phyloP scores from a whole-genome alignment of 305 asterid species.

The Fraxinus sp. region DNA sequence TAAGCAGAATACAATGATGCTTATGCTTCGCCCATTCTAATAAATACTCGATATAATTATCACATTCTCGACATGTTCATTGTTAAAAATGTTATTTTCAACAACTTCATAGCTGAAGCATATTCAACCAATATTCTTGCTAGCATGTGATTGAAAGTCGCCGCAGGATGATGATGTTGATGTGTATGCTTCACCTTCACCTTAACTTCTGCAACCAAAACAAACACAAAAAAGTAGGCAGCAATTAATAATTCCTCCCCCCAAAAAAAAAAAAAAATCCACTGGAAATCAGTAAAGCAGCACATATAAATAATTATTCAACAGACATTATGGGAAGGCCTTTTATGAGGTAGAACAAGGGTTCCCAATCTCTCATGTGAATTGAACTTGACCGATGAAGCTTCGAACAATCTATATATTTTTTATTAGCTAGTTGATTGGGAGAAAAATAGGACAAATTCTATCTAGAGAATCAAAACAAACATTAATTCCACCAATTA shows the following conservation, averaged over 20 bases:
- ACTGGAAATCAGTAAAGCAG: neutral
- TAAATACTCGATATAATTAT: neutral
- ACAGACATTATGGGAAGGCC: neutral
- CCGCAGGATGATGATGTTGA: conserved; percentile 28
- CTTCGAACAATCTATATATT: neutral
- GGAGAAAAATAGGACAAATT: too few species aligned
- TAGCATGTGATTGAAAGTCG: conserved; percentile 66
- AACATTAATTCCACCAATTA: neutral
- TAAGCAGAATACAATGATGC: neutral
- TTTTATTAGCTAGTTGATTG: neutral
- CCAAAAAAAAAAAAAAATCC: neutral
- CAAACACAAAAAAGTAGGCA: neutral
- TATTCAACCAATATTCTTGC: conserved; percentile 77
- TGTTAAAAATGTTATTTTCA: neutral
- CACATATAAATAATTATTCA: neutral
- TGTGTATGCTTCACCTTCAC: conserved; percentile 47
- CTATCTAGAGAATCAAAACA: neutral
- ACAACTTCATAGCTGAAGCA: conserved; percentile 88
- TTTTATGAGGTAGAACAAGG: neutral
- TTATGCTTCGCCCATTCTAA: neutral
- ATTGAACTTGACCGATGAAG: neutral
- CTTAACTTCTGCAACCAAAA: conserved; percentile 54
- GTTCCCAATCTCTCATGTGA: neutral
- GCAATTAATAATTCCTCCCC: neutral
- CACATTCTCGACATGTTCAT: conserved; percentile 9